Evolutionary conservation across 1,139 yeast species (phyloP).

Genomic region (Candida dubliniensis): DNA sequence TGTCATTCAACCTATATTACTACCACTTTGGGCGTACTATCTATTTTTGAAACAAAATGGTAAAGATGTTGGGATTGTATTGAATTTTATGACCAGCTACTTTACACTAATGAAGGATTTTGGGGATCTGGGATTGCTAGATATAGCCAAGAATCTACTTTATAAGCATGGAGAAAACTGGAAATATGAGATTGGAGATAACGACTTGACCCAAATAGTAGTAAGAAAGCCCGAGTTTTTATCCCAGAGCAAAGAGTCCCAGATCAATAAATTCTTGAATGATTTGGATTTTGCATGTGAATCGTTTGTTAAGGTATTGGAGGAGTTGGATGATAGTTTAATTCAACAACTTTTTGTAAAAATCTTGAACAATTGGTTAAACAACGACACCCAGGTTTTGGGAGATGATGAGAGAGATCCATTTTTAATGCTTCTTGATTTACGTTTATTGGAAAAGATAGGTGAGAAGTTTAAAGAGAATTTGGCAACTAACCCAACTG

Average conservation of each 20-base stretch:
- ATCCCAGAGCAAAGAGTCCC: conserved; percentile 20
- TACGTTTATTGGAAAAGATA: conserved; percentile 63
- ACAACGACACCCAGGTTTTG: neutral
- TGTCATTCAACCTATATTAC: conserved; percentile 45
- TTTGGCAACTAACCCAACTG: conserved; percentile 61
- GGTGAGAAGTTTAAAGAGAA: conserved; percentile 61
- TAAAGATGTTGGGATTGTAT: conserved; percentile 44
- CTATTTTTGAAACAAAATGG: conserved; percentile 45
- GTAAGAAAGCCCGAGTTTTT: conserved; percentile 8
- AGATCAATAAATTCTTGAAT: conserved; percentile 33
- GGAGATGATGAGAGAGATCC: conserved; percentile 45
- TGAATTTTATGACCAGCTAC: conserved; percentile 49
- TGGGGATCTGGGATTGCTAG: conserved; percentile 30
- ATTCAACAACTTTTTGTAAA: conserved; percentile 51
- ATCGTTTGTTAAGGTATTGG: conserved; percentile 47
- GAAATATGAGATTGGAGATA: conserved; percentile 53
- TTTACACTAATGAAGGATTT: conserved; percentile 39
- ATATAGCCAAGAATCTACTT: conserved; percentile 44
- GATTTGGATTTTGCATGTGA: conserved; percentile 54
- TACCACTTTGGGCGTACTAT: conserved; percentile 63
- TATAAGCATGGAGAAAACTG: conserved; percentile 48
- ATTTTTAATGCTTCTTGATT: conserved; percentile 55
- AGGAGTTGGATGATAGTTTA: conserved; percentile 48
- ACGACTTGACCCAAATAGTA: conserved; percentile 54
- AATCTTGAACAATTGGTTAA: conserved; percentile 62